Conservation (phyloP, 371 early-diverging fungal species). For the Mortierella sp. region DNA sequence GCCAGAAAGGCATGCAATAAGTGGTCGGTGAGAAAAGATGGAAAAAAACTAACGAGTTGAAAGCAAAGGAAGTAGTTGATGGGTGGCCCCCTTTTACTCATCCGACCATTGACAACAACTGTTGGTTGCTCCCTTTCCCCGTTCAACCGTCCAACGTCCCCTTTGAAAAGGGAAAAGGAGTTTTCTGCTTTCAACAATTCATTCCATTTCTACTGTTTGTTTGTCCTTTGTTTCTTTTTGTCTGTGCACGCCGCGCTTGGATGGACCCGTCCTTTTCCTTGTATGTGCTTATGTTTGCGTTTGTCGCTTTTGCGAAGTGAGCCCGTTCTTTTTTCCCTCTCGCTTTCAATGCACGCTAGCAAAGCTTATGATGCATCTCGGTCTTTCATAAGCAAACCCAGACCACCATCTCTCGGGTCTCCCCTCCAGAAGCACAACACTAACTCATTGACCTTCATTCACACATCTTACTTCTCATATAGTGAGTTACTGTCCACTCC, state of each 20-base stretch:
- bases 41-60: neutral
- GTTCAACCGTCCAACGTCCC: neutral
- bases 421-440: neutral
- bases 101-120: neutral
- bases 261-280: neutral
- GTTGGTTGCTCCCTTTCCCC: neutral
- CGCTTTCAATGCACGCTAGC: neutral
- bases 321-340: neutral
- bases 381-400: slow-evolving; percentile 6
- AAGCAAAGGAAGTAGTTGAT: neutral
- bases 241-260: slow-evolving; percentile 10
- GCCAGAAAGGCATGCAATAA: neutral
- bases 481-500: slow-evolving; percentile 57
- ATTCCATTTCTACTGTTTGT: neutral
- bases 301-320: neutral
- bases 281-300: neutral
- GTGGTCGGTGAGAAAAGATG: neutral
- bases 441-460: neutral
- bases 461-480: neutral
- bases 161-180: neutral
- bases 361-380: neutral
- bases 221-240: neutral
- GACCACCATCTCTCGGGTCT: neutral
- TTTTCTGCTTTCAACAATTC: neutral
- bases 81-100: neutral